Evolutionary conservation across 192 early-diverging fungal species (phyloP), one percentile per base, ranked within the genome.

Genomic region (Chytriomyces sp.): DNA sequence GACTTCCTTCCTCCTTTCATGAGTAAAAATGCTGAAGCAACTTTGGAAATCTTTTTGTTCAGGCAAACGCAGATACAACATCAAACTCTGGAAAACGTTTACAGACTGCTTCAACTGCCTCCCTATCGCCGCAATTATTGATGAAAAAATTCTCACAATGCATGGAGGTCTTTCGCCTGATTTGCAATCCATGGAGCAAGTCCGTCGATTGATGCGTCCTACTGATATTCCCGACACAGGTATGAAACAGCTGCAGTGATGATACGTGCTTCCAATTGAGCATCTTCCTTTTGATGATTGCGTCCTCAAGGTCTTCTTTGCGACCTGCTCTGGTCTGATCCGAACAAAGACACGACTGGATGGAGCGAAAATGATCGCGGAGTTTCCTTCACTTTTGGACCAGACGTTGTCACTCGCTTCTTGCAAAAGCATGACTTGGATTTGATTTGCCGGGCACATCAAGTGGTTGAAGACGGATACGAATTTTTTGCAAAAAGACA

Each of bases 91-190:
- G 96, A 98, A 98, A 83, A 97, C 94, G n/a, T 98, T 98, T 79
- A 98, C 95, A 23, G 96, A 98, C 85, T 98, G 96, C 81, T 98
- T 98, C 88, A 98, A 98, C 84, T 98, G 96, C 77, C 87, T 98
- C 61, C 96, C 96, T 18, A 96, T 98, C 79, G 95, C 96, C 8
- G 96, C 96, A 43, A 93, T 98, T 62, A 94, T 98, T 77, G 96
- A 97, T 83, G 97, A 97, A 85, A 97, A 97, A 82, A 98, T 98
- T 75, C 95, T 98, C 71, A 93, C 93, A 66, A 97, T 98, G 97
- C 97, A 98, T 82, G 97, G 97, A 61, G 97, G 97, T 57, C 88
- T 98, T 13, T 97, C 96, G 10, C 97, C 97, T 6, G 97, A 98
- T 81, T 88, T 98, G 67, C 94, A 96, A 79, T 93, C 87, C 83